Base-by-base conservation (phyloP, 768 basidiomycete genomes). In the Crassisporium funariophilum region DNA sequence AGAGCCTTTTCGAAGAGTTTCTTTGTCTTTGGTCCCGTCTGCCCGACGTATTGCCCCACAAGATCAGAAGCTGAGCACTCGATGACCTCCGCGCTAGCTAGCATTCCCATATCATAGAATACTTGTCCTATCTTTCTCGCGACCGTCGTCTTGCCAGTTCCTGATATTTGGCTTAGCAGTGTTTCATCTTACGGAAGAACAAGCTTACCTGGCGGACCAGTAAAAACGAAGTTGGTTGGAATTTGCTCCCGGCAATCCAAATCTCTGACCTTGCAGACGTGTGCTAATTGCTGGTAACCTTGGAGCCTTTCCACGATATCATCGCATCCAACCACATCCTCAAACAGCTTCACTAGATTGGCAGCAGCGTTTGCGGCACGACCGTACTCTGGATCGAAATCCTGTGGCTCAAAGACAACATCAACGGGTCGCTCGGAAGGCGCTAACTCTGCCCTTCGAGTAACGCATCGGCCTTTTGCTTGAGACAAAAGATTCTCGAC, bases 11-110 rank as follows among this genome's bases (percentile, higher is more conserved):
- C 81, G 37, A 88, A 78, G 1, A 81, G 55, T 43, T 77, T 70
- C 52, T 64, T 70, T 1, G 81, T 82, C 61, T 85, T 85, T 0
- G 83, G 84, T 1, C 85, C 86, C 0, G 86, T 87, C 0, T 87
- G 84, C 4, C 86, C 86, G 7, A 87, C 77, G 39, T 81, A 87
- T 55, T 85, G 72, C 1, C 81, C 86, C 1, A 87, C 78, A 22
- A 88, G 71, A 51, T 88, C 86, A 1, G 84, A 75, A 0, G 83
- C 84, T 0, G 85, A 86, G 58, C 83, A 83, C 58, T 88, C 86
- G 6, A 77, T 58, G 33, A 88, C 83, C n/a, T 83, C 74, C 10
- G 46, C 25, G 6, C 38, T 35, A 1, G 63, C 56, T 0, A 83
- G 60, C 48, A 82, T 70, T 0, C 82, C 82, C 80, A 84, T 82